Evolutionary conservation across 208 protist species (phyloP).

Genomic region (Endotrypanum monterogeii): DNA sequence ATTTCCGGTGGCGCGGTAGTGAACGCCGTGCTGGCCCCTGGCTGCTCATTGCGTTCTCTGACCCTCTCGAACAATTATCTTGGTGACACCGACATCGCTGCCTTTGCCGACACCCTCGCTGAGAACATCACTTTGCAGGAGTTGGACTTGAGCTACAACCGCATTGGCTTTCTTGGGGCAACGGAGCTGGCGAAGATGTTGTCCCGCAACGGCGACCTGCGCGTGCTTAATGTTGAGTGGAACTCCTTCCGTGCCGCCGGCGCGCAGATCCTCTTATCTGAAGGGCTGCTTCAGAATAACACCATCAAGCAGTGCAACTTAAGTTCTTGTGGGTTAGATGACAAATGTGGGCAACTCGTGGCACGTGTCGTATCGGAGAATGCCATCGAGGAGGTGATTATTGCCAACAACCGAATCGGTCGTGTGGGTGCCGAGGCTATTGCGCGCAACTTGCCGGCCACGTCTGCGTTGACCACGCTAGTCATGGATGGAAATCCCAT

Average conservation of each 20-base stretch:
- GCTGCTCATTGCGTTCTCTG: slow-evolving; percentile 56
- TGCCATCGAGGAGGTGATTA: slow-evolving; percentile 86
- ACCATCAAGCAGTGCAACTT: slow-evolving; percentile 90
- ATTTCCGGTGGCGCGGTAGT: slow-evolving; percentile 61
- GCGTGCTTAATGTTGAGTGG: slow-evolving; percentile 89
- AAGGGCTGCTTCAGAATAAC: slow-evolving; percentile 88
- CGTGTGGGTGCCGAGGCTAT: slow-evolving; percentile 72
- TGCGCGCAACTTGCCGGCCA: slow-evolving; percentile 68
- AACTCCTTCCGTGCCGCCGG: slow-evolving; percentile 79
- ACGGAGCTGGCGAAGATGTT: slow-evolving; percentile 74
- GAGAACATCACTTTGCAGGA: slow-evolving; percentile 79
- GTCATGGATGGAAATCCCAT: slow-evolving; percentile 88
- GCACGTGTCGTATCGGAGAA: slow-evolving; percentile 85
- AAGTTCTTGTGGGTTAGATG: slow-evolving; percentile 78
- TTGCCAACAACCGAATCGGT: slow-evolving; percentile 90
- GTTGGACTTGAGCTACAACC: slow-evolving; percentile 91
- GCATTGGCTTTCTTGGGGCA: slow-evolving; percentile 77
- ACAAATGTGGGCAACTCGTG: slow-evolving; percentile 65
- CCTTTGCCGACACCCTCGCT: slow-evolving; percentile 67
- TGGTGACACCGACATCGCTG: slow-evolving; percentile 66
- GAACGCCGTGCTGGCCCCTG: slow-evolving; percentile 55
- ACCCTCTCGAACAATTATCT: slow-evolving; percentile 76
- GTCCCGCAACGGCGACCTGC: slow-evolving; percentile 80
- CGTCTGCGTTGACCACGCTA: slow-evolving; percentile 71
- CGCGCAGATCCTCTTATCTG: slow-evolving; percentile 54